These are phyloP conservation scores for Rhodotorula sp. DNA, from an alignment of 1,284 basidiomycete species.

Conservation along the genomic window DNA sequence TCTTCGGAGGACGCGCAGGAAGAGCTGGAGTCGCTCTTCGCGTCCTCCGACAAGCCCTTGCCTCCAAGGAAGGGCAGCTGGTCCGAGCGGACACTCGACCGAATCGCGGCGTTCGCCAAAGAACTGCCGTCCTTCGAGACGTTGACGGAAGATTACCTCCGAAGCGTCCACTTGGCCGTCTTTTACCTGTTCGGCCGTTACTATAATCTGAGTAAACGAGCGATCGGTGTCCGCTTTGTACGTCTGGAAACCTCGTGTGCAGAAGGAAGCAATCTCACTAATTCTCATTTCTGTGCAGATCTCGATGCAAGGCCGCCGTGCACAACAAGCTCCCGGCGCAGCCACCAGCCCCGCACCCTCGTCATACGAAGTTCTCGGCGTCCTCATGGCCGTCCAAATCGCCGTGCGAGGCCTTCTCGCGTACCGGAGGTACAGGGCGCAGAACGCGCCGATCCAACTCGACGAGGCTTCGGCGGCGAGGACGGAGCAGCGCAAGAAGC, in stretches of 20 bases:
- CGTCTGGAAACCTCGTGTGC: background rate
- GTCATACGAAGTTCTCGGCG: constrained; percentile 50
- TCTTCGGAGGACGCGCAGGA: constrained; percentile 9
- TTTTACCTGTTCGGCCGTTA: constrained; percentile 52
- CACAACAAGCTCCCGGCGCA: constrained; percentile 14
- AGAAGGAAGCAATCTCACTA: background rate
- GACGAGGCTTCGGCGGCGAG: background rate
- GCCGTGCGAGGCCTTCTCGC: constrained; percentile 44
- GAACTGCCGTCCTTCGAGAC: constrained; percentile 47
- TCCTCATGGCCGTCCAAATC: constrained; percentile 49
- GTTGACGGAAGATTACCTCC: constrained; percentile 46
- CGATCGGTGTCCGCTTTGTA: constrained; percentile 48
- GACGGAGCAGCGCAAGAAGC: constrained; percentile 13
- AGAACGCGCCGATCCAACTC: constrained; percentile 11
- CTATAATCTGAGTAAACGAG: constrained; percentile 49
- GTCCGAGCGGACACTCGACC: constrained; percentile 15
- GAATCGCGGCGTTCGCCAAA: constrained; percentile 15
- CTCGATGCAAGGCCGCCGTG: constrained; percentile 37
- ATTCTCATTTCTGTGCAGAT: constrained; percentile 12
- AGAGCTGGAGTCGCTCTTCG: constrained; percentile 34
- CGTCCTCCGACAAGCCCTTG: constrained; percentile 4
- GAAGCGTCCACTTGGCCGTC: constrained; percentile 50
- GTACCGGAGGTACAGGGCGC: constrained; percentile 26
- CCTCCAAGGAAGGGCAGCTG: background rate
- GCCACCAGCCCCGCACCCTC: constrained; percentile 43